Base-by-base conservation (phyloP, 2,329 filamentous ascomycete genomes). In the Fusarium duplospermum region DNA sequence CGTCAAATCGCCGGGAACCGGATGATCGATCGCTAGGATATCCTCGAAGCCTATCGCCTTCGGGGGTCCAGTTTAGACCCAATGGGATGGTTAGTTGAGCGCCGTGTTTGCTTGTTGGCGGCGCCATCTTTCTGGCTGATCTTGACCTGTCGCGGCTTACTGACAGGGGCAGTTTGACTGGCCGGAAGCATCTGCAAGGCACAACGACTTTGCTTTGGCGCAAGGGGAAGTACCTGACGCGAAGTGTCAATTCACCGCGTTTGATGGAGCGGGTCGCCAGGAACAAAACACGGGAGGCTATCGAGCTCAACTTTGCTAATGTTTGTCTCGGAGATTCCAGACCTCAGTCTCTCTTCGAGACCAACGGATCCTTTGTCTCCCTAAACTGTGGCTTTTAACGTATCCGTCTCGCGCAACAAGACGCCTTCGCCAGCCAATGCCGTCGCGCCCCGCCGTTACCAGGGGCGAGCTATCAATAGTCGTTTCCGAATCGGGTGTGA, bases 151-250 rank as follows among this genome's bases (percentile, higher is more conserved):
- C 63, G 52, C 61, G 38, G 57, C 24, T 16, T 13, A 45, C 14
- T 38, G 20, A 42, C 29, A 54, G 40, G 22, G 14, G 16, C 57
- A 3, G 29, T 14, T 22, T 54, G 54, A 29, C 18, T 24, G 50
- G 36, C 54, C 56, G 67, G 31, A 57, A 71, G 35, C 31, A 62
- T 36, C 33, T 47, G 24, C 27, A 64, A 63, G 54, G 40, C n/a
- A 58, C 59, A 45, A 40, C 47, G 22, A 52, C 24, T n/a, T 33
- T 62, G 52, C 31, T 40, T 40, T 59, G 47, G 40, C 27, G 20
- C 31, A 45, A 13, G 22, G 38, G 38, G 62, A 57, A 70, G 31
- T 56, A 36, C n/a, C 7, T 22, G 33, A 31, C 22, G 29, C 9
- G 9, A 45, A 36, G 40, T 20, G 45, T 13, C 18, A 6, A 52